phyloP scores from a whole-genome alignment of 768 basidiomycete species.

The Termitomyces bulborhizus region DNA sequence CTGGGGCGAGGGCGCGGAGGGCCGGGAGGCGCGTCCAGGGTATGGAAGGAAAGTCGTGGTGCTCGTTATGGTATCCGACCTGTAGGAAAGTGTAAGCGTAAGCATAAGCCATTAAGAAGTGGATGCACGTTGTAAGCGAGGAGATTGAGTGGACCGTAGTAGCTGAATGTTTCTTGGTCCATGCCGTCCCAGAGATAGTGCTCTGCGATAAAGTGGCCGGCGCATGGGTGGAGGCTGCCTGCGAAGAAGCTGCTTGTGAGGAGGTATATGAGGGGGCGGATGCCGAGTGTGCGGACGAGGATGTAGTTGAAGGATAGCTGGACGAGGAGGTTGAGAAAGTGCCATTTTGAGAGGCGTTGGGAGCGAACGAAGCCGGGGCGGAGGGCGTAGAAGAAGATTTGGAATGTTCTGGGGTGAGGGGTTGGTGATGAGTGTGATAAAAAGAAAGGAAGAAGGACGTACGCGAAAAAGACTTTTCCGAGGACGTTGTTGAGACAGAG shows the following conservation, averaged over 20 bases:
- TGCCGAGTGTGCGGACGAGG: constrained; percentile 42
- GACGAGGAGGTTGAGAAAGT: constrained; percentile 65
- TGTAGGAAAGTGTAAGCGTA: constrained; percentile 25
- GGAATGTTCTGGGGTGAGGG: constrained; percentile 85
- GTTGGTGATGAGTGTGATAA: background rate
- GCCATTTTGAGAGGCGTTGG: constrained; percentile 80
- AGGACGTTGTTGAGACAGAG: constrained; percentile 89
- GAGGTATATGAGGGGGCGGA: constrained; percentile 67
- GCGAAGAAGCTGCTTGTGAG: constrained; percentile 92
- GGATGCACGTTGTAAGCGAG: constrained; percentile 85
- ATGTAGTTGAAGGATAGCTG: constrained; percentile 71
- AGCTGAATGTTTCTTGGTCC: constrained; percentile 93
- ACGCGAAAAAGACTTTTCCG: constrained; percentile 98
- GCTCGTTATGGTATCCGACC: constrained; percentile 99
- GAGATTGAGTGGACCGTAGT: constrained; percentile 88
- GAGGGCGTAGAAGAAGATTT: constrained; percentile 96
- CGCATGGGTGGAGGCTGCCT: constrained; percentile 91
- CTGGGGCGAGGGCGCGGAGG: constrained; percentile 77
- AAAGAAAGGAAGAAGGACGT: constrained; percentile 22
- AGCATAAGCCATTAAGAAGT: no score
- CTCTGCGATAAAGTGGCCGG: constrained; percentile 97
- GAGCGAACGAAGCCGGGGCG: constrained; percentile 89
- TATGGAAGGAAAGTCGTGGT: constrained; percentile 97
- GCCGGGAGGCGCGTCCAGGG: constrained; percentile 91
- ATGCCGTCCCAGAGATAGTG: constrained; percentile 93